A percentile compares a stretch with the other conserved stretches of the same genome.
Conservation (phyloP, 805 yeast genomes). For the Zygoascus tannicola region DNA sequence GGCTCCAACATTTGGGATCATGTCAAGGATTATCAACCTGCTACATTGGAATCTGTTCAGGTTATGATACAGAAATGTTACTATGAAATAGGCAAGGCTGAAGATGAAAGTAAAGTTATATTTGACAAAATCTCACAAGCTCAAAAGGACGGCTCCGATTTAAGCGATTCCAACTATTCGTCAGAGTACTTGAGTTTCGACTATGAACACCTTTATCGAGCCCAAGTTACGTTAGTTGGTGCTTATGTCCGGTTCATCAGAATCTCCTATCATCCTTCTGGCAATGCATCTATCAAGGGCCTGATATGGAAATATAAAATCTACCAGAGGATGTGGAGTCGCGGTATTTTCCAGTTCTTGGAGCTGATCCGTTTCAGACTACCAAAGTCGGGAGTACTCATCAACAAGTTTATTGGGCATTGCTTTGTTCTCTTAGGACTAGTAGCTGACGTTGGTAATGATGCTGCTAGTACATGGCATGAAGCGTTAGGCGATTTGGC, state of each 20-base stretch:
- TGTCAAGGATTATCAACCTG: neutral
- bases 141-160: neutral
- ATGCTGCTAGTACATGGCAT: slow-evolving; percentile 44
- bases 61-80: slow-evolving; percentile 11
- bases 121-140: neutral
- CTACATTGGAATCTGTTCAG: neutral
- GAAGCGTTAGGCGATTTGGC: slow-evolving; percentile 81
- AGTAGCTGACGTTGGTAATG: slow-evolving; percentile 20
- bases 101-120: slow-evolving; percentile 9
- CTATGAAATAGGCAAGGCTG: slow-evolving; percentile 17
- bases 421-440: slow-evolving; percentile 17
- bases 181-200: neutral
- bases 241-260: slow-evolving; percentile 19
- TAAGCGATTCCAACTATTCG: neutral
- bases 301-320: slow-evolving; percentile 19
- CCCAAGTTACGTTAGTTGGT: neutral
- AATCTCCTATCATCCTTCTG: slow-evolving; percentile 18
- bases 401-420: slow-evolving; percentile 15
- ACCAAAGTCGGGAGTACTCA: slow-evolving; percentile 14
- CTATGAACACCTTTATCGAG: neutral
- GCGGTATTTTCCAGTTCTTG: slow-evolving; percentile 20
- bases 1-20: neutral
- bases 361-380: slow-evolving; percentile 13
- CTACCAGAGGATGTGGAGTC: slow-evolving; percentile 19
- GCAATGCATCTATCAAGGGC: slow-evolving; percentile 12